Evolutionary conservation across 805 yeast species (phyloP).

Genomic region (Suhomyces sp.): DNA sequence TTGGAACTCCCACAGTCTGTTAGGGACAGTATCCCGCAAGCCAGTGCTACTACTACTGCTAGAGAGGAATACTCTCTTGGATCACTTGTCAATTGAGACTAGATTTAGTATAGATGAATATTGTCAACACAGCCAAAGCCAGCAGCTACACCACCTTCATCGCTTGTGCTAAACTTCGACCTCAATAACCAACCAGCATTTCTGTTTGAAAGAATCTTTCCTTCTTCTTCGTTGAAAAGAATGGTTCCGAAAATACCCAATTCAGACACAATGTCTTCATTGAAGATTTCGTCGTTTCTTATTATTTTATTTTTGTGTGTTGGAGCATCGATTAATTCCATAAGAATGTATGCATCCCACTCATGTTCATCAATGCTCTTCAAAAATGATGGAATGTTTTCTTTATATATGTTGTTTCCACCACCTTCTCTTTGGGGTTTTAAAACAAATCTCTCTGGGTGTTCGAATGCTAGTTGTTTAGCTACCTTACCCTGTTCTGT

Average conservation of each 20-base stretch:
- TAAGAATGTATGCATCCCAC: constrained; percentile 89
- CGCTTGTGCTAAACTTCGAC: constrained; percentile 80
- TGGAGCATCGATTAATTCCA: constrained; percentile 90
- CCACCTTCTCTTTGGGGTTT: constrained; percentile 99
- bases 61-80: too few species aligned
- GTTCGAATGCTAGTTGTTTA: constrained; percentile 60
- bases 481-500: constrained; percentile 62
- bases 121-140: constrained; percentile 98
- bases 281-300: constrained; percentile 58
- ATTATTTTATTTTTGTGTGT: constrained; percentile 65
- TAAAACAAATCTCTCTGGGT: constrained; percentile 73
- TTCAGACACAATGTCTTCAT: constrained; percentile 84
- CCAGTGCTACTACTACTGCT: too few species aligned
- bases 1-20: too few species aligned
- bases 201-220: constrained; percentile 58
- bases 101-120: constrained; percentile 52
- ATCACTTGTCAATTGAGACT: too few species aligned
- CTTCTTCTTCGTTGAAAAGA: constrained; percentile 65
- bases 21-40: too few species aligned
- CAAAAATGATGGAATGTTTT: constrained; percentile 77
- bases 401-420: constrained; percentile 89
- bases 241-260: constrained; percentile 87
- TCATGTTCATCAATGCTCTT: constrained; percentile 56
- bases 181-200: constrained; percentile 84
- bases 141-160: constrained; percentile 99